These are phyloP conservation scores for Tetradesmus lagerheimii DNA, from an alignment of 139 green algal species.

Conservation along the genomic window DNA sequence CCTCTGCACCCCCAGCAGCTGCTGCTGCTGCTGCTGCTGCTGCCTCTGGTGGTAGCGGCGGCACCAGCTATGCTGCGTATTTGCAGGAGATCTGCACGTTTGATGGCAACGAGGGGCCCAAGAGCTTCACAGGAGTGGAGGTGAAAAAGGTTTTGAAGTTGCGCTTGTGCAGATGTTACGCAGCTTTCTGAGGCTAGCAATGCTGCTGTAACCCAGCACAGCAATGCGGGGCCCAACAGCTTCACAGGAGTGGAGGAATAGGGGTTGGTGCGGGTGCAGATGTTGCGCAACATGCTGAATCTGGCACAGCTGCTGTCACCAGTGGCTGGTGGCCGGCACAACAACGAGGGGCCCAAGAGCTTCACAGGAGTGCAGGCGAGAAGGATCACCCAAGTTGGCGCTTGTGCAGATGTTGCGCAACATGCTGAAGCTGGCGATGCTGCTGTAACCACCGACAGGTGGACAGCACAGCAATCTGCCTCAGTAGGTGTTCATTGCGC, in stretches of 20 bases:
- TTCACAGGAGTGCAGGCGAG: slow-evolving; percentile 16
- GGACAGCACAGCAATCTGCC: too few relatives aligned
- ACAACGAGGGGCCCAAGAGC: slow-evolving; percentile 48
- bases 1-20: not conserved
- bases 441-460: too few relatives aligned
- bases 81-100: slow-evolving; percentile 59
- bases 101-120: slow-evolving; percentile 51
- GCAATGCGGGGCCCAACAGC: slow-evolving; percentile 54
- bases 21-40: slow-evolving; percentile 13
- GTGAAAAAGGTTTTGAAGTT: not conserved
- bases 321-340: too few relatives aligned
- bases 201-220: too few relatives aligned
- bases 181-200: not conserved
- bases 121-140: slow-evolving; percentile 35
- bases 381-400: too few relatives aligned
- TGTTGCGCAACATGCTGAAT: too few relatives aligned
- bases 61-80: slow-evolving; percentile 12
- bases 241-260: not conserved
- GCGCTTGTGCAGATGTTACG: not conserved
- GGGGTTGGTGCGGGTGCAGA: too few relatives aligned
- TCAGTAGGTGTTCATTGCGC: too few relatives aligned
- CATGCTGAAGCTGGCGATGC: too few relatives aligned
- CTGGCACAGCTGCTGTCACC: too few relatives aligned
- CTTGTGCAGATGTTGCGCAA: too few relatives aligned
- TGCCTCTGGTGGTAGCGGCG: not conserved